Conservation (phyloP, 2,329 filamentous ascomycete genomes). For the Cladophialophora exuberans region DNA sequence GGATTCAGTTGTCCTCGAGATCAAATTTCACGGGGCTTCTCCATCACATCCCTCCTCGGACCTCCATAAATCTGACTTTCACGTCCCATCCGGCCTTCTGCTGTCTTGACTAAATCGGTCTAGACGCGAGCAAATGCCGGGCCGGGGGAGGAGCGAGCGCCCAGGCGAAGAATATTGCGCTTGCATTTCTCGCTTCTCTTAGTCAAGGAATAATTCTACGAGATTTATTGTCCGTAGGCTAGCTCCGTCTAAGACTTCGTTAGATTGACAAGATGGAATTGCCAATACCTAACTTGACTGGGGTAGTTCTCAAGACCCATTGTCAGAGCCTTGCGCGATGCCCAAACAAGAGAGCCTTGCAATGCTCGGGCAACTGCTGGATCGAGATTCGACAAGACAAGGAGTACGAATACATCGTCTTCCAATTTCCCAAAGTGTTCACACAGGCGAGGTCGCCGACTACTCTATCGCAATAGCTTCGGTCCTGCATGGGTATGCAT, state of each 20-base stretch:
- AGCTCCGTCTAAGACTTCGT: not conserved
- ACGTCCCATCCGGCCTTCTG: too few species aligned
- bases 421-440: not conserved
- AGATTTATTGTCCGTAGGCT: slow-evolving; percentile 12
- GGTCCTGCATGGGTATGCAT: too few species aligned
- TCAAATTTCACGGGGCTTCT: too few species aligned
- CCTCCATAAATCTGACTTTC: too few species aligned
- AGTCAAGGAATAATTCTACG: slow-evolving; percentile 11
- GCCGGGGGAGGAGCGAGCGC: not conserved
- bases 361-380: not conserved
- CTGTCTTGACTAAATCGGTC: not conserved
- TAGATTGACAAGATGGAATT: not conserved
- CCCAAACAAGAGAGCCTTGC: slow-evolving; percentile 4
- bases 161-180: not conserved
- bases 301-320: not conserved
- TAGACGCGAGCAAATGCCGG: not conserved
- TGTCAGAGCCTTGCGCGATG: slow-evolving; percentile 8
- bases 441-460: slow-evolving; percentile 4
- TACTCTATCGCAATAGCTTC: too few species aligned
- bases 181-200: slow-evolving; percentile 6
- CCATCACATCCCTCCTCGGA: too few species aligned
- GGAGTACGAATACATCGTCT: too few species aligned
- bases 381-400: not conserved
- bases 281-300: not conserved
- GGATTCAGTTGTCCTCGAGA: too few species aligned